Base-by-base conservation (phyloP, 805 yeast genomes). In the Lachancea sp. region DNA sequence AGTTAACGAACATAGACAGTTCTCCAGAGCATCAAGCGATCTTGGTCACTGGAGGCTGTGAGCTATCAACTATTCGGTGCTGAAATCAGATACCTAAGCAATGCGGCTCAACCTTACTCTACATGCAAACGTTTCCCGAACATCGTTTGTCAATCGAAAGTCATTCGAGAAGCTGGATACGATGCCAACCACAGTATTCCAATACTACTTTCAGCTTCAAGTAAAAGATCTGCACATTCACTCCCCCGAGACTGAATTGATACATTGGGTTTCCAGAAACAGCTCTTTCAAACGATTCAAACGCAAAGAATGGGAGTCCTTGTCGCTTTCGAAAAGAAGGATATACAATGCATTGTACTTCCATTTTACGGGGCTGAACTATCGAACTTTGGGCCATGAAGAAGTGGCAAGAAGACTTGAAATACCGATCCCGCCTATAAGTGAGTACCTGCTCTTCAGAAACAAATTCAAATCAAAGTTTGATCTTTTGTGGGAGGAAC, bases 391-490 rank as follows among this genome's bases (percentile, higher is more conserved):
- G 35, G 48, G 42, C 35, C 48, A 46, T 16, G 52, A 48, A 25
- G 59, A 58, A 20, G 43, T 58, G 3, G 63, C 61, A 8, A 54
- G 48, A 38, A 41, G 50, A 3, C 43, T 58, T 29, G 59, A 53
- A 32, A 45, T 56, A 17, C 54, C 52, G 7, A 50, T 54, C 9
- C 63, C 63, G 2, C 52, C 54, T 3, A 41, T 45, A 15, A 56
- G 58, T 41, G 59, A 52, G 29, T 58, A 58, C 33, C 47, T 58
- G 49, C 29, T 56, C 38, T 58, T 58, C 30, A 43, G 63, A 44
- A 52, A 50, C 22, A 47, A 49, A 27, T 58, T 51, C 34, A 58
- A 56, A 33, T 16, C 36, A n/a, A 45, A 50, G 25, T 56, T 48
- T 43, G 55, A 56, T 15, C 22, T 13, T 3, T n/a, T 42, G n/a